These are phyloP conservation scores for Emmonsiellopsis sp. DNA, from an alignment of 2,329 filamentous ascomycete genomes.

Conservation along the genomic window DNA sequence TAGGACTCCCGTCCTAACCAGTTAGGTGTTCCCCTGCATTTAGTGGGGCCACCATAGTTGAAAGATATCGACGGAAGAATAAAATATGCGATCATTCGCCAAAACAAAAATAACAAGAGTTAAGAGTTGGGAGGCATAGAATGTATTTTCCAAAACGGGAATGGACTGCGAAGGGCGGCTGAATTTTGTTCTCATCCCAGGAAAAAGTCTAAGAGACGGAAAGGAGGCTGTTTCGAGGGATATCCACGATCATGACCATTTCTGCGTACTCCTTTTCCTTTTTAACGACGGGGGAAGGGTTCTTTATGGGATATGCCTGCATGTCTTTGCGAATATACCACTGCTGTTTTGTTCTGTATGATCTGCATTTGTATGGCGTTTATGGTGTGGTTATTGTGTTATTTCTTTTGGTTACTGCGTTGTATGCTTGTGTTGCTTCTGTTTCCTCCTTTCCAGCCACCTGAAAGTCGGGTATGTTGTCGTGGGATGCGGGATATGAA, in stretches of 20 bases:
- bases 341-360: slow-evolving; percentile 3
- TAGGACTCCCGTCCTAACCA: slow-evolving; percentile 8
- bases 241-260: background rate
- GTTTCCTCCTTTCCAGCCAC: background rate
- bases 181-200: background rate
- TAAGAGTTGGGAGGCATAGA: slow-evolving; percentile 3
- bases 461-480: background rate
- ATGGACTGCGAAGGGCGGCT: background rate
- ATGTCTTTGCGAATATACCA: slow-evolving; percentile 4
- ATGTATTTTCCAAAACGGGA: background rate
- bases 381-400: background rate
- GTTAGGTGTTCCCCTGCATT: background rate
- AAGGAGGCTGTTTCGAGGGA: background rate
- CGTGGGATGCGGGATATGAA: too few species aligned
- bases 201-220: background rate
- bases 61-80: background rate
- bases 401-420: background rate
- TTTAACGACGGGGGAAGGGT: background rate
- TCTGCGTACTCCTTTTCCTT: background rate
- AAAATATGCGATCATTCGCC: background rate
- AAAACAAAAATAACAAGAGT: background rate
- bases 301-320: slow-evolving; percentile 1
- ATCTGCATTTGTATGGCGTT: slow-evolving; percentile 4
- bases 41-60: background rate
- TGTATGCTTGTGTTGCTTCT: background rate